phyloP scores from a whole-genome alignment of 2,329 filamentous ascomycete genomes.

The Periconia sp. region DNA sequence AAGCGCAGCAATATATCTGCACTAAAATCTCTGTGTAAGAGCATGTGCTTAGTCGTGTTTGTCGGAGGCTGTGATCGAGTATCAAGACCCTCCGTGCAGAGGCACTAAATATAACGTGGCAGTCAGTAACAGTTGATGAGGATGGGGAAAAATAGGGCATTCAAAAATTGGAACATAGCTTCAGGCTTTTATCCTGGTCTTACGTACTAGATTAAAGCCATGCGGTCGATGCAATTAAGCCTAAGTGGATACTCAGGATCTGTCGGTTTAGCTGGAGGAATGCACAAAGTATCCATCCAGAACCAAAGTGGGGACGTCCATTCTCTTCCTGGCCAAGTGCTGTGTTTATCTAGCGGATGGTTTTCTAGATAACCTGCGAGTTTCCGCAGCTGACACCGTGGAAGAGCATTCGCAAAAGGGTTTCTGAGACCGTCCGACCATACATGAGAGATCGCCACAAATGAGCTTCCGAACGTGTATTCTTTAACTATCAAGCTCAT shows the following conservation, averaged over 20 bases:
- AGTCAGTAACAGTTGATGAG: too few species aligned
- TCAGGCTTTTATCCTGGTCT: too few species aligned
- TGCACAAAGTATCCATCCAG: constrained; percentile 27
- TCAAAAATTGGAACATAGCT: too few species aligned
- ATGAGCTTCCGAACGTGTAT: too few species aligned
- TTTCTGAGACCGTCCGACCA: constrained; percentile 19
- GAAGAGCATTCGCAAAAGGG: constrained; percentile 13
- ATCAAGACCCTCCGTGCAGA: not conserved
- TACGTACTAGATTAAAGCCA: constrained; percentile 22
- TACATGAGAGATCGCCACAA: constrained; percentile 17
- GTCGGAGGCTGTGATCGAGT: not conserved
- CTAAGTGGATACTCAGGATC: constrained; percentile 1
- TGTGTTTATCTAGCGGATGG: not conserved
- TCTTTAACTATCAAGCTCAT: too few species aligned
- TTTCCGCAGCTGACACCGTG: constrained; percentile 12
- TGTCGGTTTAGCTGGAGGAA: constrained; percentile 10
- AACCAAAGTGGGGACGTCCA: constrained; percentile 3
- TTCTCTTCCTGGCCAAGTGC: too few species aligned
- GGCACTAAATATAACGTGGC: too few species aligned
- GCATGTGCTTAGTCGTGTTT: too few species aligned
- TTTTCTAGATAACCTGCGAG: not conserved
- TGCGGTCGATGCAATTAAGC: constrained; percentile 13
- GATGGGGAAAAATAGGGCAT: too few species aligned
- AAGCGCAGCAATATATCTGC: not conserved
- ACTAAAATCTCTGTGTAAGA: too few species aligned